These are phyloP conservation scores for Gleditsia sinensis DNA, from an alignment of 306 rosid genomes.

Conservation along the genomic window DNA sequence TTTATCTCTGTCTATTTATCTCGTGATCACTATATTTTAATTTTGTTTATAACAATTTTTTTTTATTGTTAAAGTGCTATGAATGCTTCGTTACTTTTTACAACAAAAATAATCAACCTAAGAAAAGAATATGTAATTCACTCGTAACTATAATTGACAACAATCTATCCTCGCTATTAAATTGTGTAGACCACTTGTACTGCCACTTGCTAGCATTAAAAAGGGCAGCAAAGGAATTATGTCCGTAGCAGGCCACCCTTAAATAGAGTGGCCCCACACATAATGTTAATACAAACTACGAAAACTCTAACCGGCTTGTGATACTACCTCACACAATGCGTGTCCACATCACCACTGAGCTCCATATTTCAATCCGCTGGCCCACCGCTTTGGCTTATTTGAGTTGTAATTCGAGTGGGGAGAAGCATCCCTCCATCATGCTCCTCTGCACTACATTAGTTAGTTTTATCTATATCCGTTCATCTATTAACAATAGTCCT, in stretches of 20 bases:
- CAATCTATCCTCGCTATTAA: neutral
- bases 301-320: slow-evolving; percentile 28
- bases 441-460: slow-evolving; percentile 16
- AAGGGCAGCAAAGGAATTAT: slow-evolving; percentile 29
- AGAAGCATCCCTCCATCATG: slow-evolving; percentile 30
- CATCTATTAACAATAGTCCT: neutral
- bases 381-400: slow-evolving; percentile 24
- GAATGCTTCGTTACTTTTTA: no score
- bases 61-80: no score
- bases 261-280: slow-evolving; percentile 39
- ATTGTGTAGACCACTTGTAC: neutral
- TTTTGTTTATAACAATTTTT: no score
- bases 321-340: slow-evolving; percentile 17
- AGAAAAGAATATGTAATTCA: no score
- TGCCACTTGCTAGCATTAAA: slow-evolving; percentile 22
- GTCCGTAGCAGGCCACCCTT: slow-evolving; percentile 18
- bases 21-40: no score
- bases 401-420: slow-evolving; percentile 21
- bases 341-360: slow-evolving; percentile 38
- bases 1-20: no score
- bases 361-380: neutral
- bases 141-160: no score
- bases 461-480: neutral
- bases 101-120: no score
- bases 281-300: slow-evolving; percentile 9